phyloP scores from a whole-genome alignment of 192 early-diverging fungal species.

The Coemansia umbellata region DNA sequence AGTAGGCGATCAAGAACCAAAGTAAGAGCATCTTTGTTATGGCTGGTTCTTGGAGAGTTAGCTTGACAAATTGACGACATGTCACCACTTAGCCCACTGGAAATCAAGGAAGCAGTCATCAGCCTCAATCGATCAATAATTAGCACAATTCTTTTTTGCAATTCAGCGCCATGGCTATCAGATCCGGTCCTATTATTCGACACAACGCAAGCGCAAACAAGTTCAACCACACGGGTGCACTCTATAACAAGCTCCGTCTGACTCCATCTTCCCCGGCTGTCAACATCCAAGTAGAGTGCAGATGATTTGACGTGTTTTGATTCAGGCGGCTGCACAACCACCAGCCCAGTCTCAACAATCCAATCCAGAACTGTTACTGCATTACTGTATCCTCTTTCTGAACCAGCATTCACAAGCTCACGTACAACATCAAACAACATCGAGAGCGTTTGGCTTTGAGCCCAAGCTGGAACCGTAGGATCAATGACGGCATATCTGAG shows the following conservation, averaged over 20 bases:
- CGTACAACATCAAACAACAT: constrained; percentile 5
- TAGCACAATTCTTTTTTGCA: not conserved
- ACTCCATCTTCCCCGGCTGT: constrained; percentile 9
- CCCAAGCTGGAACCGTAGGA: constrained; percentile 29
- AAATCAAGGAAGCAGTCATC: constrained; percentile 7
- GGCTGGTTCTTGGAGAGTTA: not conserved
- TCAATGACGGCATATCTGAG: constrained; percentile 13
- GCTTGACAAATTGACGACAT: not conserved
- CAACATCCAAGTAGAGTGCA: not conserved
- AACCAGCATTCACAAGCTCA: constrained; percentile 4
- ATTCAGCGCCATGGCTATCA: not conserved
- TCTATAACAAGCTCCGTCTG: constrained; percentile 1
- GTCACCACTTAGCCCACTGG: not conserved
- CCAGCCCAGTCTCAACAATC: constrained; percentile 7
- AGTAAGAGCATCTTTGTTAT: not conserved
- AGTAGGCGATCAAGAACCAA: not conserved
- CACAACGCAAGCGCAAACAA: not conserved
- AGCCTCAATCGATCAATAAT: constrained; percentile 9
- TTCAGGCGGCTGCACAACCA: not conserved
- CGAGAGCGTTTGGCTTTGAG: constrained; percentile 9
- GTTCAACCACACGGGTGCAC: constrained; percentile 6
- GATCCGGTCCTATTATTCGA: not conserved
- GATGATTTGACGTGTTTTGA: not conserved
- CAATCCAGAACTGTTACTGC: constrained; percentile 20
- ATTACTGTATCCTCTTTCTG: not conserved